A percentile compares a stretch with the other conserved stretches of the same genome.
phyloP scores from a whole-genome alignment of 2,329 filamentous ascomycete species.

The Fusarium goolgardi region DNA sequence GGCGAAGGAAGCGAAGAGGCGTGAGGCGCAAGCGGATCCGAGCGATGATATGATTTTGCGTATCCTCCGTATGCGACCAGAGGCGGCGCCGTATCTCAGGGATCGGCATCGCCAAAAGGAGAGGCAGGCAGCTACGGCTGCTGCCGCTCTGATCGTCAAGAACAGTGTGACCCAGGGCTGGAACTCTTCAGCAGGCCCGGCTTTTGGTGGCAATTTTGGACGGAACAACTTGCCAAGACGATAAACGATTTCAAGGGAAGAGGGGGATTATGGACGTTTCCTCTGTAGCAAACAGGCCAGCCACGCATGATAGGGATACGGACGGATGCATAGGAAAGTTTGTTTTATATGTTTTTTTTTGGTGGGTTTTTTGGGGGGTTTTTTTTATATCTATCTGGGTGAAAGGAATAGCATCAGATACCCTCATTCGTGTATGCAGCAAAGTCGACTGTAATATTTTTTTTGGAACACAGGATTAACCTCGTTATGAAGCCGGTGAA shows the following conservation, averaged over 20 bases:
- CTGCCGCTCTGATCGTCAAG: slow-evolving; percentile 92
- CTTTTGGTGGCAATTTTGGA: slow-evolving; percentile 56
- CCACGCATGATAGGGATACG: background rate
- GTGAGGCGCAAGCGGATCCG: slow-evolving; percentile 94
- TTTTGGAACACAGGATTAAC: slow-evolving; percentile 12
- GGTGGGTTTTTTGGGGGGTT: slow-evolving; percentile 29
- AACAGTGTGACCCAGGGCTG: slow-evolving; percentile 79
- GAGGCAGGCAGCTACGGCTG: slow-evolving; percentile 86
- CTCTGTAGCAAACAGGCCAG: background rate
- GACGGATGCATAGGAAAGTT: background rate
- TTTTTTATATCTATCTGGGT: slow-evolving; percentile 42
- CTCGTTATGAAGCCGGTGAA: background rate
- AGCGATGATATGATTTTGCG: slow-evolving; percentile 98
- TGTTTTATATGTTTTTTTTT: slow-evolving; percentile 2
- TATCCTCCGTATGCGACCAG: slow-evolving; percentile 93
- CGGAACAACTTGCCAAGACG: slow-evolving; percentile 61
- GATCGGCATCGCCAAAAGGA: slow-evolving; percentile 95
- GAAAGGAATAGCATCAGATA: slow-evolving; percentile 48
- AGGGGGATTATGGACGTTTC: slow-evolving; percentile 15
- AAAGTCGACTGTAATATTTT: slow-evolving; percentile 35
- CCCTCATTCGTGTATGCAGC: slow-evolving; percentile 44
- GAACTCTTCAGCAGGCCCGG: slow-evolving; percentile 54
- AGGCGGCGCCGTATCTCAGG: slow-evolving; percentile 86
- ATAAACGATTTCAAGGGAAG: slow-evolving; percentile 48
- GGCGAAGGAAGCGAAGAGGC: slow-evolving; percentile 94